Evolutionary conservation across 108 stramenopile genomes (phyloP), one percentile per base, ranked within the genome.

Genomic region (Epipyxis sp.): DNA sequence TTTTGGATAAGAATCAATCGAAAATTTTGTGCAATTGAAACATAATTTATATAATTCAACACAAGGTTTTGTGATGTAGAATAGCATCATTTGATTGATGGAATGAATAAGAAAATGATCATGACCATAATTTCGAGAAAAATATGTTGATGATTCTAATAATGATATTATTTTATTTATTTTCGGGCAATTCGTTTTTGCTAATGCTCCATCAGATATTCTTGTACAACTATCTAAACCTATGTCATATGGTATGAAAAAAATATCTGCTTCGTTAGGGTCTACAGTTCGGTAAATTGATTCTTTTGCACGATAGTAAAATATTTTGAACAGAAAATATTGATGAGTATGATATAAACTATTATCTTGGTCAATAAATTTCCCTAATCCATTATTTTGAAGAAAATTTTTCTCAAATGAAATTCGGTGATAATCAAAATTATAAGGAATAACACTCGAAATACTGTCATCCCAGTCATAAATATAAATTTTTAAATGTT

Each of bases 21-120:
- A 13, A 10, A 65, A 32, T 32, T 65, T 65, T 32, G 34, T 6
- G 34, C 61, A 65, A 32, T 65, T 37, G 30, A 16, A 13, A 32
- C 61, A 65, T 25, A 37, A 6, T 25, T 65, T 37, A 65, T 65
- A 65, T 25, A 65, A 37, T 65, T 32, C 6, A 50, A 20, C 61
- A 65, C 61, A 65, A 65, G 6, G 34, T 37, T 65, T 10, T 32
- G 3, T 65, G 34, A 6, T 29, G 35, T 32, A 65, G 35, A 65
- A 65, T 25, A 37, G 27, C 61, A 65, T 65, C 35, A 37, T 29
- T 3, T 65, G 61, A 32, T 65, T 65, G 27, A 65, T 65, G 25
- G 61, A 65, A 65, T 65, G 61, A 29, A 65, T 37, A 13, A 65
- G 25, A 25, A 65, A 35, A 25, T 65, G 61, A 65, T 65, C 61